These are phyloP conservation scores for Lyophyllum semitale DNA, from an alignment of 768 basidiomycete species.

Conservation along the genomic window DNA sequence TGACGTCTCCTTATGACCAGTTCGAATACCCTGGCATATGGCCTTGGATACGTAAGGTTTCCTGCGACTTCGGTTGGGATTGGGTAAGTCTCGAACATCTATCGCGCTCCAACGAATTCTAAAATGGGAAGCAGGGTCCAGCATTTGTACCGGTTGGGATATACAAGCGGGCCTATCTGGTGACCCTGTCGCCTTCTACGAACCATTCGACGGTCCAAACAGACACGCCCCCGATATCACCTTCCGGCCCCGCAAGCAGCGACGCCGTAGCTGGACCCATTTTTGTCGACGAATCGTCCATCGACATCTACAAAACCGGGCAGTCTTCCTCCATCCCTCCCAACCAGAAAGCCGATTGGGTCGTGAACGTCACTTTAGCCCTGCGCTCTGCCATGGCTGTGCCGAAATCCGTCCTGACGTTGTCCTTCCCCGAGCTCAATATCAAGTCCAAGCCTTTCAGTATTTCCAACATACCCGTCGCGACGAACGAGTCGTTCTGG, in stretches of 20 bases:
- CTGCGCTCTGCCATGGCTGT: constrained; percentile 43
- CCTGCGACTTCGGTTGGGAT: constrained; percentile 64
- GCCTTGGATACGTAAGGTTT: constrained; percentile 50
- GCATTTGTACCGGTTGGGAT: constrained; percentile 60
- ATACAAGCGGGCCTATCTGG: constrained; percentile 55
- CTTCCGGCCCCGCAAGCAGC: constrained; percentile 23
- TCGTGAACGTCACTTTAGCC: constrained; percentile 54
- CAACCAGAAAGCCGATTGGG: constrained; percentile 52
- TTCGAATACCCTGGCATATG: constrained; percentile 53
- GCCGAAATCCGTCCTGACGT: constrained; percentile 35
- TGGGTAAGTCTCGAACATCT: constrained; percentile 38
- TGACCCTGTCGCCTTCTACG: constrained; percentile 35
- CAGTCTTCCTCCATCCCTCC: constrained; percentile 46
- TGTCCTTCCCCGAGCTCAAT: constrained; percentile 50
- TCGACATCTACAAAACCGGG: constrained; percentile 58
- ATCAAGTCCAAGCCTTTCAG: constrained; percentile 37
- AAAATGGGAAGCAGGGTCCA: constrained; percentile 41
- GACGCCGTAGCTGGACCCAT: constrained; percentile 26
- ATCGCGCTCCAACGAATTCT: not conserved
- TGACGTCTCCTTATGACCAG: constrained; percentile 23
- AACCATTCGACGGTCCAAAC: constrained; percentile 14
- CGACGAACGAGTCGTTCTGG: constrained; percentile 35
- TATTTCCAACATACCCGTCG: constrained; percentile 20
- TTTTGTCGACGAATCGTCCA: constrained; percentile 52
- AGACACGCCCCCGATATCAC: constrained; percentile 24